A percentile compares a stretch with the other conserved stretches of the same genome.
phyloP scores from a whole-genome alignment of 345 rosid species.

The Eucalyptus cloeziana region DNA sequence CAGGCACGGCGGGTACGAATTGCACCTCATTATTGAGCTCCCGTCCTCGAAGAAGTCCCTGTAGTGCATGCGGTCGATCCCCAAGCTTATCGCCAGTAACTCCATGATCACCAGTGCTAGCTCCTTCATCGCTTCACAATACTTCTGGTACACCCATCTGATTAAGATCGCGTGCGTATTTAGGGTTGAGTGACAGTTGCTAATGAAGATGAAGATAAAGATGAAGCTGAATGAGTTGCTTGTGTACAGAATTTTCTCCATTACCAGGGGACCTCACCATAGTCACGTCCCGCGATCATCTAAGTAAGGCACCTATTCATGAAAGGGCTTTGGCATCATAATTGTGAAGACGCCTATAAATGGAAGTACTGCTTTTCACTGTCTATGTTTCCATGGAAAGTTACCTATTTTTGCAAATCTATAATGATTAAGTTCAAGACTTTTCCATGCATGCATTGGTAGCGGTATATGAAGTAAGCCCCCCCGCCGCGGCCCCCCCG shows the following conservation, averaged over 20 bases:
- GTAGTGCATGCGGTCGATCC: slow-evolving; percentile 21
- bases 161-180: neutral
- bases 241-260: neutral
- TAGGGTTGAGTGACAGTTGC: neutral
- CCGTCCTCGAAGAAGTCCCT: slow-evolving; percentile 37
- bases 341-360: neutral
- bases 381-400: neutral
- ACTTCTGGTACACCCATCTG: slow-evolving; percentile 39
- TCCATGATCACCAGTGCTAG: slow-evolving; percentile 23
- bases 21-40: slow-evolving; percentile 52
- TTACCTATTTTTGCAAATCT: neutral
- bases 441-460: neutral
- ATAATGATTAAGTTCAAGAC: neutral
- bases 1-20: slow-evolving; percentile 58
- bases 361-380: neutral
- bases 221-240: neutral
- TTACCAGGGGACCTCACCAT: neutral
- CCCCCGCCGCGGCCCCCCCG: no score
- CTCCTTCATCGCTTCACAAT: slow-evolving; percentile 35
- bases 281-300: neutral
- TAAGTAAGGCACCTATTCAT: neutral
- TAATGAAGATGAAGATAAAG: neutral
- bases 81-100: slow-evolving; percentile 38
- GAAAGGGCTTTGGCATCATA: neutral
- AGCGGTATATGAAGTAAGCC: neutral